Evolutionary conservation across 1,284 basidiomycete genomes (phyloP).

Genomic region (Rugosomyces carneus): DNA sequence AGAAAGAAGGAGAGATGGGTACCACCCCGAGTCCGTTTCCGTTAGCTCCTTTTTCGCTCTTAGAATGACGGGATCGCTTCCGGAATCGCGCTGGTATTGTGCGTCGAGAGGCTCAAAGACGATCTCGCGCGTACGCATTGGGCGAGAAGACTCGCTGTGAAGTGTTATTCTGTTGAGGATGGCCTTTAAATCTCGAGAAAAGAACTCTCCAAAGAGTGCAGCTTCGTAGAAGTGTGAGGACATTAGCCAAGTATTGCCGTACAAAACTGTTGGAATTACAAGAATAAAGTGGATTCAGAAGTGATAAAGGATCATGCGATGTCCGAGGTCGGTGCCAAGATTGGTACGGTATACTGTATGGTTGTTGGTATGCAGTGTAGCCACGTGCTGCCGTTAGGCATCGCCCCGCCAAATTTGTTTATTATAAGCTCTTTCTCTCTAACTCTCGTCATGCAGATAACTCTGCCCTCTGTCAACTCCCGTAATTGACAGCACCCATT

Average conservation of each 20-base stretch:
- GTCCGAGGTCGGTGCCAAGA: too few relatives aligned
- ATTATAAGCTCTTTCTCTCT: background rate
- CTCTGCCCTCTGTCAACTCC: background rate
- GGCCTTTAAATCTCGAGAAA: constrained; percentile 50
- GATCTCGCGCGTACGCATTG: constrained; percentile 66
- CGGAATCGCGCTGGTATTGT: constrained; percentile 49
- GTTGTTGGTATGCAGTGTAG: background rate
- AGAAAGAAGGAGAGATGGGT: constrained; percentile 6
- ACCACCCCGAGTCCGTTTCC: constrained; percentile 58
- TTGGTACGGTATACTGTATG: too few relatives aligned
- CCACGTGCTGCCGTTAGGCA: background rate
- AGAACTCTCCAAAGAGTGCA: constrained; percentile 72
- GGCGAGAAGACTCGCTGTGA: constrained; percentile 64
- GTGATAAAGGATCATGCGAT: background rate
- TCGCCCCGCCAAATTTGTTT: constrained; percentile 2
- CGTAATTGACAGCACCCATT: constrained; percentile 3
- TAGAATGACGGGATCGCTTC: constrained; percentile 59
- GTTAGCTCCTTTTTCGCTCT: constrained; percentile 68
- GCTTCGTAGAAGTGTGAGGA: constrained; percentile 66
- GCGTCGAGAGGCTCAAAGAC: constrained; percentile 71
- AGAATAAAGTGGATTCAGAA: background rate
- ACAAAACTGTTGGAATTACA: background rate
- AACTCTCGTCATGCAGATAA: constrained; percentile 10
- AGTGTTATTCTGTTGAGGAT: constrained; percentile 73
- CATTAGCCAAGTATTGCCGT: constrained; percentile 23